Evolutionary conservation across 2,329 filamentous ascomycete genomes (phyloP).

Genomic region (Xenosphaeropsis pyriputrescens): DNA sequence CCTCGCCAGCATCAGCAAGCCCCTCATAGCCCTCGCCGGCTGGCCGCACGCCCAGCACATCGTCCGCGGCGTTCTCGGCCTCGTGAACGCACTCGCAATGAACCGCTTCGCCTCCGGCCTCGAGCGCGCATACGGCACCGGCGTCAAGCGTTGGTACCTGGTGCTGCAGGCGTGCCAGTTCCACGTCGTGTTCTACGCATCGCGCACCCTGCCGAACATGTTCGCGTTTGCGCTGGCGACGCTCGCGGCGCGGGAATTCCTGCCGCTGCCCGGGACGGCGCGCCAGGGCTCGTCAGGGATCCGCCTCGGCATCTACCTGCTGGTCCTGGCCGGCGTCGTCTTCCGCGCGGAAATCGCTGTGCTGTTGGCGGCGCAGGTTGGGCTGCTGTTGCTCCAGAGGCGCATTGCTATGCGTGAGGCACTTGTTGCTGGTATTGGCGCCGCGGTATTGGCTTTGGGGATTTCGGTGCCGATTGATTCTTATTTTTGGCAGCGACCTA

Average conservation of each 20-base stretch:
- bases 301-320: conserved; percentile 52
- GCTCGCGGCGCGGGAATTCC: conserved; percentile 34
- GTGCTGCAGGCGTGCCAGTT: conserved; percentile 74
- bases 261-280: conserved; percentile 19
- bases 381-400: conserved; percentile 44
- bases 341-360: conserved; percentile 86
- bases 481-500: conserved; percentile 76
- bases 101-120: conserved; percentile 50
- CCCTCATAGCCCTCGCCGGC: conserved; percentile 41
- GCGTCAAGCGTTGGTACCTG: conserved; percentile 64
- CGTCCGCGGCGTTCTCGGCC: conserved; percentile 63
- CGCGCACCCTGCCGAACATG: conserved; percentile 87
- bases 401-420: conserved; percentile 40
- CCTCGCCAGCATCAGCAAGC: conserved; percentile 58
- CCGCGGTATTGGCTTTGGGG: conserved; percentile 49
- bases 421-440: conserved; percentile 48
- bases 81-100: conserved; percentile 59
- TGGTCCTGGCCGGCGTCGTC: conserved; percentile 68
- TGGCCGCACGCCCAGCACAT: conserved; percentile 42
- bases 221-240: conserved; percentile 80
- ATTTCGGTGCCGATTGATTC: conserved; percentile 70
- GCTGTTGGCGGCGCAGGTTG: conserved; percentile 53
- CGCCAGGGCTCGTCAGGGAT: neutral
- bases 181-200: conserved; percentile 85
- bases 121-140: conserved; percentile 49